A percentile compares a stretch with the other conserved stretches of the same genome.
phyloP scores from a whole-genome alignment of 805 yeast genomes.

The Metschnikowia anglica region DNA sequence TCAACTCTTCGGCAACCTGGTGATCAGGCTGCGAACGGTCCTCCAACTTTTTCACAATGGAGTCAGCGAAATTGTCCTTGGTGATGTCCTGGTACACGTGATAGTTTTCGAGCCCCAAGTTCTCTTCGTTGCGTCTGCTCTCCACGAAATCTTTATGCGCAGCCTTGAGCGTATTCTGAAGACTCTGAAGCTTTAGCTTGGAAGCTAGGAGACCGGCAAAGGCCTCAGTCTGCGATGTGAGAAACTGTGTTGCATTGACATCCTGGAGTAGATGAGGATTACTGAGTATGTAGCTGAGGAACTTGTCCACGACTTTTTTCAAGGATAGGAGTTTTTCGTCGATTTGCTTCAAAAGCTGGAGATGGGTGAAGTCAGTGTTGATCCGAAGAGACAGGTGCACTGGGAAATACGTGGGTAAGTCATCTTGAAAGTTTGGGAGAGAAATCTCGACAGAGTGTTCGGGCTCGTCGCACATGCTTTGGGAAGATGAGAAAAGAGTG shows the following conservation, averaged over 20 bases:
- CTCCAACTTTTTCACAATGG: slow-evolving; percentile 9
- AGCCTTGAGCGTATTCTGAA: slow-evolving; percentile 13
- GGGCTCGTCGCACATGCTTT: no score
- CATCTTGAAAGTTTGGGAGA: neutral
- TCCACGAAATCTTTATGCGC: slow-evolving; percentile 14
- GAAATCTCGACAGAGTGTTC: neutral
- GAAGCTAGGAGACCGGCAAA: slow-evolving; percentile 12
- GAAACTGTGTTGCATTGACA: slow-evolving; percentile 7
- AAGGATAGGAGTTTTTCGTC: slow-evolving; percentile 14
- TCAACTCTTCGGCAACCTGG: slow-evolving; percentile 4
- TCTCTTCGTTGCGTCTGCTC: slow-evolving; percentile 14
- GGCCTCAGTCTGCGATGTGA: slow-evolving; percentile 11
- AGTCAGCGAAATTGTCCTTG: slow-evolving; percentile 18
- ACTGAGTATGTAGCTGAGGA: slow-evolving; percentile 10
- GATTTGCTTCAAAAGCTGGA: slow-evolving; percentile 12
- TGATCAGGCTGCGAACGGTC: neutral
- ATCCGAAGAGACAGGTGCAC: slow-evolving; percentile 17
- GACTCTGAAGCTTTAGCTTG: slow-evolving; percentile 13
- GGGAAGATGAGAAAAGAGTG: no score
- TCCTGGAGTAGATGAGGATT: slow-evolving; percentile 14
- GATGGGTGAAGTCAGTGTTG: slow-evolving; percentile 15
- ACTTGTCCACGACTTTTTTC: slow-evolving; percentile 12
- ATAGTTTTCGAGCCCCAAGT: slow-evolving; percentile 16
- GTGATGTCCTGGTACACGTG: slow-evolving; percentile 3
- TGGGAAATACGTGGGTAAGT: slow-evolving; percentile 19